These are phyloP conservation scores for Moesziomyces sp. DNA, from an alignment of 1,284 basidiomycete genomes.

Conservation along the genomic window DNA sequence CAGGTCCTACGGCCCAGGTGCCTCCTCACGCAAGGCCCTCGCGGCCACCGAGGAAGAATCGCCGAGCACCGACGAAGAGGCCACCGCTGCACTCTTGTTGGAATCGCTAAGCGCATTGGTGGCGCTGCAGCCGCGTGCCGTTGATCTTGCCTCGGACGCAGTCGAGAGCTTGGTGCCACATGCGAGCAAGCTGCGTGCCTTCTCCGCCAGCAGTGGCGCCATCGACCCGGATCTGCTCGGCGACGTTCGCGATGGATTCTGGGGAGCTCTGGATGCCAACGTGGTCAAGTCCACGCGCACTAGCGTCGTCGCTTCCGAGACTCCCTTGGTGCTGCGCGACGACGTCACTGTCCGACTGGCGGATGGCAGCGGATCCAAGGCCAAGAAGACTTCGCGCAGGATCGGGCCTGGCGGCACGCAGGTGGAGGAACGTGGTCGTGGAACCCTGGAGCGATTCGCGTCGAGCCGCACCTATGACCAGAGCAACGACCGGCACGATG, in stretches of 20 bases:
- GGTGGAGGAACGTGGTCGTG: constrained; percentile 25
- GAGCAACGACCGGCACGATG: constrained; percentile 39
- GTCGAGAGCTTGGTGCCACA: constrained; percentile 17
- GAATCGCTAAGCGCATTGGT: constrained; percentile 47
- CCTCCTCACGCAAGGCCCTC: constrained; percentile 5
- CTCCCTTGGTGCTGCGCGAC: constrained; percentile 39
- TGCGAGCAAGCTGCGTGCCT: constrained; percentile 22
- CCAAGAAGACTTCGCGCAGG: constrained; percentile 20
- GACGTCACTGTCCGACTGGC: constrained; percentile 46
- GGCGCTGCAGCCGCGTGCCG: constrained; percentile 25
- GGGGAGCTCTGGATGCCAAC: constrained; percentile 54
- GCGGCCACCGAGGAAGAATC: constrained; percentile 6
- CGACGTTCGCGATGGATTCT: constrained; percentile 46
- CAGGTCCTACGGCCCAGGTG: constrained; percentile 19
- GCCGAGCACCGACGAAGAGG: constrained; percentile 42
- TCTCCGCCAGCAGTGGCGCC: constrained; percentile 38
- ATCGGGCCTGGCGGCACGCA: constrained; percentile 6
- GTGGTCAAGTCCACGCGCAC: constrained; percentile 25
- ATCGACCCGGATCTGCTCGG: constrained; percentile 49
- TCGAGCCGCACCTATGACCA: constrained; percentile 38
- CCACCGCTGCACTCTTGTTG: constrained; percentile 38
- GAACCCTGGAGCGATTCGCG: constrained; percentile 38
- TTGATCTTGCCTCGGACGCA: constrained; percentile 11
- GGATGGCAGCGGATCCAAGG: constrained; percentile 35
- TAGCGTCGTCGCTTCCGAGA: constrained; percentile 17